Evolutionary conservation across 257 asterid species (phyloP).

Genomic region (Capsicum rhomboideum): DNA sequence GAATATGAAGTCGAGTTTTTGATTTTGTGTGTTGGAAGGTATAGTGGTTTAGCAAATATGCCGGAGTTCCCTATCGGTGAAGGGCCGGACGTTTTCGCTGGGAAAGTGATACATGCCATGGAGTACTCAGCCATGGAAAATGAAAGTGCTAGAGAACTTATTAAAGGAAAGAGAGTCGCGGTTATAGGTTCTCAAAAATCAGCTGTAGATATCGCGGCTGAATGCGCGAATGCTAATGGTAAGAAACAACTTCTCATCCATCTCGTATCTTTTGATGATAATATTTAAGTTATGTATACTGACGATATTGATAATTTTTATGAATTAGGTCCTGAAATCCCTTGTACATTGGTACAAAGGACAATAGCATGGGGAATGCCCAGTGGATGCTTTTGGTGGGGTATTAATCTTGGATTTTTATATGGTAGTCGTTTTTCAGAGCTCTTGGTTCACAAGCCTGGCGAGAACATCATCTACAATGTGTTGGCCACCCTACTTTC

Average conservation of each 20-base stretch:
- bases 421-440: slow-evolving; percentile 45
- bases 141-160: slow-evolving; percentile 33
- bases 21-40: slow-evolving; percentile 53
- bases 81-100: slow-evolving; percentile 51
- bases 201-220: slow-evolving; percentile 41
- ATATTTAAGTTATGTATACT: neutral
- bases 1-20: slow-evolving; percentile 50
- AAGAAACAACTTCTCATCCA: neutral
- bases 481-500: slow-evolving; percentile 37
- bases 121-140: slow-evolving; percentile 49
- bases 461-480: slow-evolving; percentile 31
- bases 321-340: slow-evolving; percentile 33
- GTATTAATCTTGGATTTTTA: slow-evolving; percentile 23
- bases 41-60: slow-evolving; percentile 50
- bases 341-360: slow-evolving; percentile 59
- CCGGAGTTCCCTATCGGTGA: slow-evolving; percentile 37
- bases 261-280: neutral
- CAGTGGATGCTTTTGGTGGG: slow-evolving; percentile 30
- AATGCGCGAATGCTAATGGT: slow-evolving; percentile 48
- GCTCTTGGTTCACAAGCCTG: slow-evolving; percentile 71
- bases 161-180: slow-evolving; percentile 39
- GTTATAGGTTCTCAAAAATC: slow-evolving; percentile 53
- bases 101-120: slow-evolving; percentile 51
- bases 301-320: neutral
- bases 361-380: slow-evolving; percentile 50